phyloP scores from a whole-genome alignment of 2,329 filamentous ascomycete species.

The Monosporascus cannonballus region DNA sequence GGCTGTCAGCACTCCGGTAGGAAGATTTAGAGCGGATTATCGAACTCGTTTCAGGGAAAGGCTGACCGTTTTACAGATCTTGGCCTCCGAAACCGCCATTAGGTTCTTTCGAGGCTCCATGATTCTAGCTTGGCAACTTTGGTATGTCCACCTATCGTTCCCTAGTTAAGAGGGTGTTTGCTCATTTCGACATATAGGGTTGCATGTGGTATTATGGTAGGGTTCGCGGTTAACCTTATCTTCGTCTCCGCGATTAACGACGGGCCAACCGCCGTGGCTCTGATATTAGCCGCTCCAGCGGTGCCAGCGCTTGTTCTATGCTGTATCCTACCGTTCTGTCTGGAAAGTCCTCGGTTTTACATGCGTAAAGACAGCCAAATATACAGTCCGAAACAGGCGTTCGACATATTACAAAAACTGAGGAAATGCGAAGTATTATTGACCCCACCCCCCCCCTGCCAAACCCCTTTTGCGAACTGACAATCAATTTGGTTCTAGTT shows the following conservation, averaged over 20 bases:
- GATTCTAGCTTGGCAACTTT: conserved; percentile 37
- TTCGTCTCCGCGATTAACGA: conserved; percentile 13
- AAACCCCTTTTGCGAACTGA: not conserved
- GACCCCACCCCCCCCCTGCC: not conserved
- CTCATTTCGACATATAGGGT: not conserved
- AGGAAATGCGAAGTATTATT: conserved; percentile 26
- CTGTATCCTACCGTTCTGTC: conserved; percentile 25
- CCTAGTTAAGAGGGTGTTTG: not conserved
- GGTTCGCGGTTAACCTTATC: conserved; percentile 18
- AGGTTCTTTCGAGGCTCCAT: conserved; percentile 37
- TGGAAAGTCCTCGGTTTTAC: conserved; percentile 30
- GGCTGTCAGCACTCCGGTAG: conserved; percentile 32
- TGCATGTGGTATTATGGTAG: conserved; percentile 2
- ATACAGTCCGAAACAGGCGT: conserved; percentile 24
- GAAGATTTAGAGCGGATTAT: not conserved
- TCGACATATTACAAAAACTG: conserved; percentile 21
- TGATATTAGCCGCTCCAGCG: conserved; percentile 26
- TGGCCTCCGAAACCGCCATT: conserved; percentile 35
- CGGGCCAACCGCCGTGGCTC: conserved; percentile 11
- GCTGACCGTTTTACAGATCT: conserved; percentile 17
- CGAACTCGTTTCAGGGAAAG: no score
- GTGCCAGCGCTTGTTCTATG: conserved; percentile 24
- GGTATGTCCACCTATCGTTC: conserved; percentile 12
- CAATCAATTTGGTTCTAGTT: conserved; percentile 15
- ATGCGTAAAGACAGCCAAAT: conserved; percentile 26